Conservation (phyloP, 1,284 basidiomycete species). For the Fomitopsis palustris region DNA sequence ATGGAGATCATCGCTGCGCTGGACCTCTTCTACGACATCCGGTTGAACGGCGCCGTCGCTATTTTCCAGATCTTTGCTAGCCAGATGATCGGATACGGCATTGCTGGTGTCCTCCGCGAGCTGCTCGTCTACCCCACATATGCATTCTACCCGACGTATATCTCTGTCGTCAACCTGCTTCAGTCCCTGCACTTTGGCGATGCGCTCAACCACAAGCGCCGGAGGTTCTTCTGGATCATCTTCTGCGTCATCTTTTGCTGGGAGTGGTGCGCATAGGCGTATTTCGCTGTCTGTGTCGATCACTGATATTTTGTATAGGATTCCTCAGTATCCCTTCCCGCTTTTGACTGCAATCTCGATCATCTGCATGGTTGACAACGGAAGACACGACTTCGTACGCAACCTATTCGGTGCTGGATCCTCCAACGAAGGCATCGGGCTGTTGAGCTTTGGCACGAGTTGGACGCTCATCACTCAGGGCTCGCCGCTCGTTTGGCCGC, state of each 20-base stretch:
- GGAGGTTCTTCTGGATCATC: constrained; percentile 51
- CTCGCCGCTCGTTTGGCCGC: constrained; percentile 47
- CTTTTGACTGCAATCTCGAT: constrained; percentile 47
- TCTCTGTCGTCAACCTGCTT: constrained; percentile 55
- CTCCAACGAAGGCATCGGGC: constrained; percentile 49
- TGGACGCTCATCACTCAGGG: constrained; percentile 56
- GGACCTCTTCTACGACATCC: constrained; percentile 56
- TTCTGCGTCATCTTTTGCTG: constrained; percentile 50
- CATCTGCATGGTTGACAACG: constrained; percentile 48
- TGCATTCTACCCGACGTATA: constrained; percentile 52
- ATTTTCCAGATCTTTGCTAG: constrained; percentile 58
- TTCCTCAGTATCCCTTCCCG: constrained; percentile 42
- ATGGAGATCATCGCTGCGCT: constrained; percentile 67
- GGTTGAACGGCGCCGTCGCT: constrained; percentile 47
- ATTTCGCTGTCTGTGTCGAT: background rate
- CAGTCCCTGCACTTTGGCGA: constrained; percentile 53
- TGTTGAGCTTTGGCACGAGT: constrained; percentile 45
- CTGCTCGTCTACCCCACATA: constrained; percentile 66
- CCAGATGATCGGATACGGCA: constrained; percentile 60
- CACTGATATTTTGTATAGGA: constrained; percentile 18
- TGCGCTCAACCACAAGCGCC: constrained; percentile 40
- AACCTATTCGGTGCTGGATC: constrained; percentile 51
- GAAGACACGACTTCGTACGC: constrained; percentile 39
- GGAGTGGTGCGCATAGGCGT: constrained; percentile 33
- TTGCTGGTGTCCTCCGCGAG: constrained; percentile 58